Evolutionary conservation across 441 rosid species (phyloP), one percentile per base, ranked within the genome.

Genomic region (Kokia cookei): DNA sequence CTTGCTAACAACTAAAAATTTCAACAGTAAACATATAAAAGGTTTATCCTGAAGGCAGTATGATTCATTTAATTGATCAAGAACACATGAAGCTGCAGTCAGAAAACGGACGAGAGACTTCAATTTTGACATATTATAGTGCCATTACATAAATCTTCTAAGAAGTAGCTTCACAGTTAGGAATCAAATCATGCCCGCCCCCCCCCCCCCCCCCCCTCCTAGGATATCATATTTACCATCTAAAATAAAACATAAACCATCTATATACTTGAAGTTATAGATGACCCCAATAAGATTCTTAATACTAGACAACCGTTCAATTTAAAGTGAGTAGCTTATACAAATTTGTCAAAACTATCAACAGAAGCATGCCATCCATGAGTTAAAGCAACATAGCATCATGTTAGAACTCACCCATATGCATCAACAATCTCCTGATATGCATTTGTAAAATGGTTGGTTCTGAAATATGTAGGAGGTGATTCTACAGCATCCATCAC

Each of bases 381-480:
- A 53, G 50, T 53, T 17, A 32, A 47, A 60, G 29, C 58, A 72
- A 47, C 17, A 47, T 29, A 61, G 40, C 8, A 32, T 48, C 60
- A 60, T 40, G 17, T 45, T 42, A 72, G 15, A 84, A 86, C 97
- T 87, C 62, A 91, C 99, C 99, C 98, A 76, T 94, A 94, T 63
- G 99, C 99, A 87, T 93, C 97, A 55, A 94, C 93, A 83, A 94
- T 93, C 86, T 93, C 99, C 81, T 94, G 99, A 83, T 86, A 94
- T 58, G 96, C 93, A 83, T 84, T 90, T 55, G 99, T 93, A 77
- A 94, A 90, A 77, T 68, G 74, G 77, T 94, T 91, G 72, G 98
- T 93, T 83, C 94, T 90, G 79, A 94, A 93, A 81, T 88, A 93
- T 72, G 99, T 93, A 78, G 98, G 99, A 90, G 97, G 99, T 67